Evolutionary conservation across 352 stramenopile genomes (phyloP).

Genomic region (Phytopythium litorale): DNA sequence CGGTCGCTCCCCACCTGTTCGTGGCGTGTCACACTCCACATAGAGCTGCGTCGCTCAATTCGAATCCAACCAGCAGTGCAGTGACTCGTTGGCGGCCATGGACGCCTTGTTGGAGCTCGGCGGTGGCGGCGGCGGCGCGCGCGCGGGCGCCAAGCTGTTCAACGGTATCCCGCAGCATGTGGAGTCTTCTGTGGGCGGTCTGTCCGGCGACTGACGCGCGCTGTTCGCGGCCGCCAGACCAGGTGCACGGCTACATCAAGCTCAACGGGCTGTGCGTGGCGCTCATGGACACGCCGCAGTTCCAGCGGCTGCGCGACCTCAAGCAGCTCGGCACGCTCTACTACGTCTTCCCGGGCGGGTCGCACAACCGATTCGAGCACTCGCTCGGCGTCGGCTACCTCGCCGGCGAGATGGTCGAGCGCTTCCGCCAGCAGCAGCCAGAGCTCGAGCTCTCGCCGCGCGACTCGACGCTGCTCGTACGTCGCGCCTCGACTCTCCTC

Average conservation of each 20-base stretch:
- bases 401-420: slow-evolving; percentile 82
- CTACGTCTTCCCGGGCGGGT: slow-evolving; percentile 84
- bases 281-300: slow-evolving; percentile 91
- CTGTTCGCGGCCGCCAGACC: slow-evolving; percentile 24
- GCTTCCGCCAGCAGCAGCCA: slow-evolving; percentile 84
- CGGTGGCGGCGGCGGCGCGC: background rate
- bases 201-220: background rate
- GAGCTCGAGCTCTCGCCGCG: slow-evolving; percentile 87
- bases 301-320: slow-evolving; percentile 93
- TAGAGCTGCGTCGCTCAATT: background rate
- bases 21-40: background rate
- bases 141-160: slow-evolving; percentile 54
- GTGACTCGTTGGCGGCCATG: background rate
- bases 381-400: slow-evolving; percentile 94
- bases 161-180: slow-evolving; percentile 27
- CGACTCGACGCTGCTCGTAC: slow-evolving; percentile 67
- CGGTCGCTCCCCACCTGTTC: no score
- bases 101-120: background rate
- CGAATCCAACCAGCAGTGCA: no score
- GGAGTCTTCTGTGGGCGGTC: background rate
- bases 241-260: slow-evolving; percentile 81
- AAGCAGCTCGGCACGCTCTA: slow-evolving; percentile 93
- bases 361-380: slow-evolving; percentile 96
- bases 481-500: background rate
- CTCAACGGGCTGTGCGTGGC: slow-evolving; percentile 71